Evolutionary conservation across 2,329 filamentous ascomycete species (phyloP).

Genomic region (Aspergillus persii): DNA sequence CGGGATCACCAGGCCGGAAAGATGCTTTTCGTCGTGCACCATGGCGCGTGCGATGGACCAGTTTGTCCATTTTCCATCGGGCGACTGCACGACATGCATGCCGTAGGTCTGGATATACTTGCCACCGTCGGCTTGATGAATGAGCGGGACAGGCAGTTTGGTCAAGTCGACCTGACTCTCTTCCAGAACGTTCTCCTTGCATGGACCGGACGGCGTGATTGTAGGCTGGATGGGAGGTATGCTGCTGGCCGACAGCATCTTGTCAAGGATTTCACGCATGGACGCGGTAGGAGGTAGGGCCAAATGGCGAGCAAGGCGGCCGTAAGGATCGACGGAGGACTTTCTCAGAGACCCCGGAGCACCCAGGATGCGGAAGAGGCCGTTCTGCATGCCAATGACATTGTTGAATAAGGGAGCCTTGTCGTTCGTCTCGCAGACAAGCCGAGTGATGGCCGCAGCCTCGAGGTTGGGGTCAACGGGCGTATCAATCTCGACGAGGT

Average conservation of each 20-base stretch:
- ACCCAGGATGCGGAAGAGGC: constrained; percentile 51
- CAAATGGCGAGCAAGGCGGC: constrained; percentile 44
- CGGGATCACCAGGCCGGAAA: constrained; percentile 44
- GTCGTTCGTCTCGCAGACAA: constrained; percentile 45
- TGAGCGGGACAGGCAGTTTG: constrained; percentile 41
- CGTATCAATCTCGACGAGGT: constrained; percentile 46
- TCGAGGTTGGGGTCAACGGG: constrained; percentile 47
- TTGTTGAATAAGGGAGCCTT: constrained; percentile 55
- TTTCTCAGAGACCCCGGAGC: constrained; percentile 41
- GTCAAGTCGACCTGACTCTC: constrained; percentile 45
- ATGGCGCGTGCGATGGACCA: constrained; percentile 44
- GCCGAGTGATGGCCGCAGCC: constrained; percentile 48
- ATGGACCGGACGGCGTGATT: constrained; percentile 38
- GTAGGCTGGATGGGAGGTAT: constrained; percentile 31
- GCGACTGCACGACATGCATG: constrained; percentile 48
- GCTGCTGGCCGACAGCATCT: constrained; percentile 40
- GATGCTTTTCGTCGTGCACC: constrained; percentile 45
- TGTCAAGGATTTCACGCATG: constrained; percentile 42
- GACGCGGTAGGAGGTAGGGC: constrained; percentile 39
- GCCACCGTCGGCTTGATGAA: constrained; percentile 49
- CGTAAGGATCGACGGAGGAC: constrained; percentile 33
- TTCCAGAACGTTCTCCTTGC: constrained; percentile 44
- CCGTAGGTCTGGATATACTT: constrained; percentile 54
- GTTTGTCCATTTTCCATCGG: constrained; percentile 48
- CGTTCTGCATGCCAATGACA: constrained; percentile 46